A percentile compares a stretch with the other conserved stretches of the same genome.
phyloP scores from a whole-genome alignment of 2,329 filamentous ascomycete species.

The Penicillium verrucosum region DNA sequence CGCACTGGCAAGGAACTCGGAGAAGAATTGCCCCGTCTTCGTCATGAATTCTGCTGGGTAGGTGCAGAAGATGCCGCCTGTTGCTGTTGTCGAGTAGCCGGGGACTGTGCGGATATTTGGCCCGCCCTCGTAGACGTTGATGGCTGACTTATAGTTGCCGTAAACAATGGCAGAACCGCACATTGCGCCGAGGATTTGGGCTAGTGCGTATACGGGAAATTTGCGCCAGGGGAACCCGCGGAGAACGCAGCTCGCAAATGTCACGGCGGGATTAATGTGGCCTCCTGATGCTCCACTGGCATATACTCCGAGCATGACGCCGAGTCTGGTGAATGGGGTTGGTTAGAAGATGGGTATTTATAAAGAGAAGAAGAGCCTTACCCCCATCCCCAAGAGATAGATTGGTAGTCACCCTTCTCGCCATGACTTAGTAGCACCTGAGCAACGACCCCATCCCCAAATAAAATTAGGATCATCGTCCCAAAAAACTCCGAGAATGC shows the following conservation, averaged over 20 bases:
- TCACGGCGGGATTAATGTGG: constrained; percentile 69
- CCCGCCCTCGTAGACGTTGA: constrained; percentile 61
- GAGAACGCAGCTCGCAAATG: constrained; percentile 65
- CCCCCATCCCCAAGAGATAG: constrained; percentile 52
- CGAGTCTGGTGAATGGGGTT: constrained; percentile 46
- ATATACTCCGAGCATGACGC: constrained; percentile 68
- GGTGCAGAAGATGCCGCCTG: constrained; percentile 70
- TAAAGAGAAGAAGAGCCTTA: constrained; percentile 22
- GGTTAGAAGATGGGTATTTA: neutral
- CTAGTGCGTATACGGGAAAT: constrained; percentile 64
- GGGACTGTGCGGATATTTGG: constrained; percentile 60
- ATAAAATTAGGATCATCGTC: constrained; percentile 65
- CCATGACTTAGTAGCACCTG: constrained; percentile 60
- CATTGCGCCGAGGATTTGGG: constrained; percentile 67
- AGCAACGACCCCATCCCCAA: constrained; percentile 68
- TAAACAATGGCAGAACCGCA: constrained; percentile 59
- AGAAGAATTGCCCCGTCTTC: constrained; percentile 66
- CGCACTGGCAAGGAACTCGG: constrained; percentile 65
- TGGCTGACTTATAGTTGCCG: constrained; percentile 62
- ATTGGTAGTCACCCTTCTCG: constrained; percentile 50
- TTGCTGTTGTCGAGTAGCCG: constrained; percentile 53
- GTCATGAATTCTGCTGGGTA: constrained; percentile 63
- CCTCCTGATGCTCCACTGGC: constrained; percentile 58
- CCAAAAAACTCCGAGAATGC: constrained; percentile 66
- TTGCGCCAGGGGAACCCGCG: constrained; percentile 67